These are phyloP conservation scores for Diospyros kaki DNA, from an alignment of 148 eudicot species.

Conservation along the genomic window DNA sequence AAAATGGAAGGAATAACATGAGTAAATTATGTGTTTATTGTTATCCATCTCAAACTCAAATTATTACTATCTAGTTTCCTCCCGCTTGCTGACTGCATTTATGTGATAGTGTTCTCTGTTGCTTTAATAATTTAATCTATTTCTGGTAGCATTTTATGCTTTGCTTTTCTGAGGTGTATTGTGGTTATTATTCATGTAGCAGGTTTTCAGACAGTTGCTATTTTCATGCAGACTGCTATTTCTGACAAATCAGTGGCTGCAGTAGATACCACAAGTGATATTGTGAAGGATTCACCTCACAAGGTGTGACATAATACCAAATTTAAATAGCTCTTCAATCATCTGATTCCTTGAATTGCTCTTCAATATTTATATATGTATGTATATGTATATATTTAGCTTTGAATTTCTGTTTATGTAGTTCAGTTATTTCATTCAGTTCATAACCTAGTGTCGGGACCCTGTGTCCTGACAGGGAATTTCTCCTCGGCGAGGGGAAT, in stretches of 20 bases:
- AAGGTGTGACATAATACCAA: conserved; percentile 50
- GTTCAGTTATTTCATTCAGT: background rate
- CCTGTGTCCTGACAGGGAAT: no score
- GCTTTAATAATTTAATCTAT: background rate
- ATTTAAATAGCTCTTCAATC: background rate
- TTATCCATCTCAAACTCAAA: background rate
- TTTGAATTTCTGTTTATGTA: background rate
- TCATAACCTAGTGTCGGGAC: no score
- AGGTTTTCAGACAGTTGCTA: conserved; percentile 99
- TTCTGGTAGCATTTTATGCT: conserved; percentile 24
- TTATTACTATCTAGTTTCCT: background rate
- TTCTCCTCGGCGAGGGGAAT: no score
- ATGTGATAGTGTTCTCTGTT: background rate
- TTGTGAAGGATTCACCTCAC: conserved; percentile 76
- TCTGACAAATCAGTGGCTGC: conserved; percentile 50
- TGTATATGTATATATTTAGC: no score
- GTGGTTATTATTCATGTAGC: conserved; percentile 96
- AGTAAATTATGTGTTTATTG: background rate
- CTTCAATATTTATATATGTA: background rate
- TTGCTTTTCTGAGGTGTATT: conserved; percentile 70
- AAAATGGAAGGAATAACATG: no score
- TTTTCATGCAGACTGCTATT: conserved; percentile 99
- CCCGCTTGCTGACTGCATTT: conserved; percentile 1
- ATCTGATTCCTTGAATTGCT: background rate
- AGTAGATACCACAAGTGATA: conserved; percentile 38